Base-by-base conservation (phyloP, 2,329 filamentous ascomycete species). In the Epichloe coenophiala region DNA sequence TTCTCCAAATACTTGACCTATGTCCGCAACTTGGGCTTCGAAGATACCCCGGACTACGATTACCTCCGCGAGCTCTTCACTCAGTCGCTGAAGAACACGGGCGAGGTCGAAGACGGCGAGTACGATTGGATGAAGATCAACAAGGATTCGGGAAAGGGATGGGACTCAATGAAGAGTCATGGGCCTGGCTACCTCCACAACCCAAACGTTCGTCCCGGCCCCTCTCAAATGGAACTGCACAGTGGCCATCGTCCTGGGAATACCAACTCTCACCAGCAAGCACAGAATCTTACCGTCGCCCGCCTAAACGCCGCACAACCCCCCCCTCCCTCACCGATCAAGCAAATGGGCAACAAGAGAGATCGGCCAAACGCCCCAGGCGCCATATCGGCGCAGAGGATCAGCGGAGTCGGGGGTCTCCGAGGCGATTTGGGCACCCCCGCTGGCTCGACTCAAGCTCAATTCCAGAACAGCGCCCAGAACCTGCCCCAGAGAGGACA, bases 111-210 rank as follows among this genome's bases (percentile, higher is more conserved):
- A 66, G 93, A 98, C 68, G 93, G 93, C 63, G 91, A 97, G 68
- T 98, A 97, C 68, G 93, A 98, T 72, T 98, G 93, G 93, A 95
- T 97, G 88, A 96, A 95, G 77, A 77, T 95, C 60, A 93, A 88
- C 74, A 82, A 81, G 68, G 76, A 78, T 63, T 73, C 77, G 61
- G 88, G 89, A 71, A 93, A 95, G 71, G 89, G 89, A 56, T 95
- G 88, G 88, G 88, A 95, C 70, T 65, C 65, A 50, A 68, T 63
- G 60, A 87, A 88, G 68, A 84, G 86, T 61, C 84, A 86, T 67
- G 70, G 70, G 58, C 69, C 70, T 57, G 61, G 62, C 36, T 76
- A 76, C 59, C 75, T 88, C 59, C 87, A 90, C 71, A 84, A 88
- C 71, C 79, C 84, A 65, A 88, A 89, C 68, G 77, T 75, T 53